Evolutionary conservation across 352 stramenopile genomes (phyloP).

Genomic region (Phytophthora podocarpi): DNA sequence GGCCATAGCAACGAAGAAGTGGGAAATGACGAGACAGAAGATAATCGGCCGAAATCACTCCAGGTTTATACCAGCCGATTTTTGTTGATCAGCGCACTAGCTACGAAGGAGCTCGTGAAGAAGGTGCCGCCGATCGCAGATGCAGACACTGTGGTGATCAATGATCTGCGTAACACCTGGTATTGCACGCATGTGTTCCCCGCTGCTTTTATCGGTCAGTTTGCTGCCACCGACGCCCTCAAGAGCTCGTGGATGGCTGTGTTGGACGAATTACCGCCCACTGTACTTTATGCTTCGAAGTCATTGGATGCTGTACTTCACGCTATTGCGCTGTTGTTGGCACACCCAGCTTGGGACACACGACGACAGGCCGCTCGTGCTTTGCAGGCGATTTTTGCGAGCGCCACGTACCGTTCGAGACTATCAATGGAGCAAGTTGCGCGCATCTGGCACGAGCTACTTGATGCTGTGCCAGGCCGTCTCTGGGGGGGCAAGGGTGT

Average conservation of each 20-base stretch:
- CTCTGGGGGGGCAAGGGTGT: constrained; percentile 81
- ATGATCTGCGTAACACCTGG: constrained; percentile 59
- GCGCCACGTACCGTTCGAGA: constrained; percentile 48
- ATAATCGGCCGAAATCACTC: neutral
- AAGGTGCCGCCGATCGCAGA: constrained; percentile 62
- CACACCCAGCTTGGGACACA: constrained; percentile 79
- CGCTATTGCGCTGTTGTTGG: constrained; percentile 52
- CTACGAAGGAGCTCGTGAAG: constrained; percentile 68
- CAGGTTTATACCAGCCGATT: constrained; percentile 62
- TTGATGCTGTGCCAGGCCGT: constrained; percentile 61
- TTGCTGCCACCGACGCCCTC: constrained; percentile 52
- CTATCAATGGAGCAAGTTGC: constrained; percentile 49
- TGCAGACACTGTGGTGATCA: constrained; percentile 32
- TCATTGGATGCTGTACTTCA: constrained; percentile 55
- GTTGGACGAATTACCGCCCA: constrained; percentile 70
- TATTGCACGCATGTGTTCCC: constrained; percentile 74
- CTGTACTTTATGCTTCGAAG: constrained; percentile 51
- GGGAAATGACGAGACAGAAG: neutral
- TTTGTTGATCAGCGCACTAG: constrained; percentile 71
- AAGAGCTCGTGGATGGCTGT: constrained; percentile 60
- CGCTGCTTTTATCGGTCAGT: constrained; percentile 77
- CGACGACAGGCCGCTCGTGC: constrained; percentile 70
- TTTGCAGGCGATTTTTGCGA: constrained; percentile 60
- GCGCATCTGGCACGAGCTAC: constrained; percentile 56
- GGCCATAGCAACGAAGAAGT: constrained; percentile 21